phyloP scores from a whole-genome alignment of 1,139 yeast species.

The Zygosaccharomyces sapae region DNA sequence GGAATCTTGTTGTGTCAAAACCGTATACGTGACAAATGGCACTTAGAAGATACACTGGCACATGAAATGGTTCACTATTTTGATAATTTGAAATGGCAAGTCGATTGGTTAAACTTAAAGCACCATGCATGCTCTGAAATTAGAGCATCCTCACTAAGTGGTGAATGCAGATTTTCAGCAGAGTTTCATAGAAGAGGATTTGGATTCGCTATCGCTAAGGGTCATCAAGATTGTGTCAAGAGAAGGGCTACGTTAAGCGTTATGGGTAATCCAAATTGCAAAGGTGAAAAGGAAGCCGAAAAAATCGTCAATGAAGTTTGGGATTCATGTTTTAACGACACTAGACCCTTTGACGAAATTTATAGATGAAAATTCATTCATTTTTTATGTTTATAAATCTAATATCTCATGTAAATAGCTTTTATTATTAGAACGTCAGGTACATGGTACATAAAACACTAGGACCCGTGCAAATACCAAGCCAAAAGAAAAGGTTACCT shows the following conservation, averaged over 20 bases:
- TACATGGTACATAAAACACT: constrained; percentile 82
- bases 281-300: constrained; percentile 66
- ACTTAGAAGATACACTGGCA: constrained; percentile 82
- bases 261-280: constrained; percentile 78
- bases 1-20: constrained; percentile 89
- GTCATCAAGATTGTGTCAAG: constrained; percentile 86
- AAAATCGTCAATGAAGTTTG: constrained; percentile 81
- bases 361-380: constrained; percentile 38
- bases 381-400: neutral
- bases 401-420: neutral
- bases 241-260: constrained; percentile 87
- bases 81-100: constrained; percentile 82
- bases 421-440: constrained; percentile 53
- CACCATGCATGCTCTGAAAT: constrained; percentile 98
- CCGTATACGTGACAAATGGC: constrained; percentile 71
- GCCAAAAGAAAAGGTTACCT: constrained; percentile 86
- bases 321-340: constrained; percentile 89
- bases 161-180: constrained; percentile 89
- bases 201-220: constrained; percentile 46
- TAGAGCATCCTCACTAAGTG: constrained; percentile 87
- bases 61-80: constrained; percentile 94
- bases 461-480: constrained; percentile 88
- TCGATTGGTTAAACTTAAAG: constrained; percentile 73
- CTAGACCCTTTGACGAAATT: constrained; percentile 92
- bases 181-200: constrained; percentile 58